phyloP scores from a whole-genome alignment of 169 alveolate genomes.

The Besnoitia besnoiti region DNA sequence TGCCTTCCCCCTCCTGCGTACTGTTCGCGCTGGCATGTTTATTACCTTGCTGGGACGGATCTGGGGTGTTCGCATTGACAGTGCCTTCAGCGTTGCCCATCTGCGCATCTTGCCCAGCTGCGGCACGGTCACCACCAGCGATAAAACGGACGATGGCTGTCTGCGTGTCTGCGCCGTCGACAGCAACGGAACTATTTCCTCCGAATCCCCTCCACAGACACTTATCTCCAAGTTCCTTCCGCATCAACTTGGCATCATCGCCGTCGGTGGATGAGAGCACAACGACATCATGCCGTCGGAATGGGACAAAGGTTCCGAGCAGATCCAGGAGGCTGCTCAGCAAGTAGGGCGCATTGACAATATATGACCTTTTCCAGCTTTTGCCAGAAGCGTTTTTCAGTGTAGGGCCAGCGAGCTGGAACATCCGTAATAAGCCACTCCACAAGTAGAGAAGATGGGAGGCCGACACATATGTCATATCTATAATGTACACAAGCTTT shows the following conservation, averaged over 20 bases:
- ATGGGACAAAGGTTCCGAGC: background rate
- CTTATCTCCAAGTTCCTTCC: background rate
- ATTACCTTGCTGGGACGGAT: background rate
- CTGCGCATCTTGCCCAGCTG: background rate
- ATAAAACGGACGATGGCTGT: background rate
- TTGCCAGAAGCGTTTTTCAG: background rate
- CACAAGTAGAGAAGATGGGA: background rate
- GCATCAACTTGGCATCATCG: background rate
- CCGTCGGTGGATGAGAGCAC: background rate
- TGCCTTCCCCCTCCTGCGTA: background rate
- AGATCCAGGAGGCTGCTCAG: background rate
- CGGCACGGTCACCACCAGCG: background rate
- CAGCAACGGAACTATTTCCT: background rate
- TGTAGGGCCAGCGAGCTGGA: background rate
- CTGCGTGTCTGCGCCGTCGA: background rate
- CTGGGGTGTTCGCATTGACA: background rate
- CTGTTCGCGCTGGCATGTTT: background rate
- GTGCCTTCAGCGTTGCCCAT: background rate
- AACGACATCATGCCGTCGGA: background rate
- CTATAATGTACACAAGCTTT: background rate
- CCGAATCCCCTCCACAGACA: constrained; percentile 8
- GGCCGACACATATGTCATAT: background rate
- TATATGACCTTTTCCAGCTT: background rate
- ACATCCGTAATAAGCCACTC: background rate
- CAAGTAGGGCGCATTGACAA: background rate